A percentile compares a stretch with the other conserved stretches of the same genome.
Conservation (phyloP, 2,329 filamentous ascomycete genomes). For the Fusarium lyarnte region DNA sequence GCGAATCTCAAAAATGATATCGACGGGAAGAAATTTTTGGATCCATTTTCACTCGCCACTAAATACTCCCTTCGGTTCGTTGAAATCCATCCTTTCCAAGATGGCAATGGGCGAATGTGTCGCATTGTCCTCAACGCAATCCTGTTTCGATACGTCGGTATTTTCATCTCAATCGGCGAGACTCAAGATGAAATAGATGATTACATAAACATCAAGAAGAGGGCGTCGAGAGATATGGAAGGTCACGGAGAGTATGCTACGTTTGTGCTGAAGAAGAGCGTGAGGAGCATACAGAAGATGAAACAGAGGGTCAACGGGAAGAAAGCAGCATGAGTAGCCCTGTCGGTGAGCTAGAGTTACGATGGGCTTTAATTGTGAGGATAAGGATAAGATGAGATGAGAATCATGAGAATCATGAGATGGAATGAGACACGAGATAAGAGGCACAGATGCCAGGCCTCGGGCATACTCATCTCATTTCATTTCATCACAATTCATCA, state of each 20-base stretch:
- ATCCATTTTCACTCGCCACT: constrained; percentile 45
- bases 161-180: constrained; percentile 38
- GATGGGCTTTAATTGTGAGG: accelerated
- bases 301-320: constrained; percentile 38
- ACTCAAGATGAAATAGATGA: constrained; percentile 20
- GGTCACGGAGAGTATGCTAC: constrained; percentile 44
- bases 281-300: constrained; percentile 22
- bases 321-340: not conserved
- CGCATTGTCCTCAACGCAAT: constrained; percentile 51
- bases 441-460: accelerated
- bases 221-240: constrained; percentile 34
- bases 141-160: constrained; percentile 44
- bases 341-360: accelerated
- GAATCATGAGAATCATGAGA: not conserved
- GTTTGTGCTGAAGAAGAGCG: constrained; percentile 35
- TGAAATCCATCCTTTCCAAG: constrained; percentile 52
- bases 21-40: constrained; percentile 11
- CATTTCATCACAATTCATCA: not conserved
- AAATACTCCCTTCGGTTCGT: constrained; percentile 47
- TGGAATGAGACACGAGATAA: not conserved
- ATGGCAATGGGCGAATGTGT: constrained; percentile 52
- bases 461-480: not conserved
- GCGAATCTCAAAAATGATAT: constrained; percentile 32
- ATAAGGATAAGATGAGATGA: not conserved
- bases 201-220: constrained; percentile 41